Evolutionary conservation across 2,329 filamentous ascomycete genomes (phyloP).

Genomic region (Calonectria crousiana): DNA sequence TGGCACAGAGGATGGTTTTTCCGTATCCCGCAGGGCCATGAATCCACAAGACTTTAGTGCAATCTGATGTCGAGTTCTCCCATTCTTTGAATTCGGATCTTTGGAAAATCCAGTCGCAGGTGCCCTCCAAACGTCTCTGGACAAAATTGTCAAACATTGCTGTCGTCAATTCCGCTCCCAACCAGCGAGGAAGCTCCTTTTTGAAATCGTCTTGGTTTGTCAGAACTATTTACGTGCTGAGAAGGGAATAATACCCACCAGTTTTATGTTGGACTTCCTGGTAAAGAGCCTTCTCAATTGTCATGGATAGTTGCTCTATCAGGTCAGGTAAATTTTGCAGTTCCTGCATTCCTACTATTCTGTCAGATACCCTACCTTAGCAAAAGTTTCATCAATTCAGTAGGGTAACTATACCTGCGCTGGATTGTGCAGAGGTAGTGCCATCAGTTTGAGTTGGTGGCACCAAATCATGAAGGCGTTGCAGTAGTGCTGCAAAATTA

Average conservation of each 20-base stretch:
- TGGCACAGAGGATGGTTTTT: constrained; percentile 49
- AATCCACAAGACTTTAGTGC: constrained; percentile 46
- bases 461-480: background rate
- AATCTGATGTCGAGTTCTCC: constrained; percentile 20
- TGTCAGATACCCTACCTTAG: background rate
- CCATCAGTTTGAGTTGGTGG: background rate
- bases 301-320: background rate
- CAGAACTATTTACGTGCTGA: background rate
- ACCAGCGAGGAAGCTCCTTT: constrained; percentile 33
- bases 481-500: background rate
- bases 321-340: background rate
- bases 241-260: background rate
- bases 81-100: constrained; percentile 32
- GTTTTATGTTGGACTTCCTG: background rate
- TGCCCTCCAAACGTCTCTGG: constrained; percentile 34
- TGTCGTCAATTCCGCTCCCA: constrained; percentile 15
- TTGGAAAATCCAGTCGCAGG: constrained; percentile 45
- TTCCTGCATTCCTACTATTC: background rate
- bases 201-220: constrained; percentile 5
- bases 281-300: background rate
- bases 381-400: background rate
- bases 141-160: constrained; percentile 37
- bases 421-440: background rate
- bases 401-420: background rate
- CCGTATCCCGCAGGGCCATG: constrained; percentile 46